Conservation (phyloP, 1,284 basidiomycete species). For the Marasmius fiardii region DNA sequence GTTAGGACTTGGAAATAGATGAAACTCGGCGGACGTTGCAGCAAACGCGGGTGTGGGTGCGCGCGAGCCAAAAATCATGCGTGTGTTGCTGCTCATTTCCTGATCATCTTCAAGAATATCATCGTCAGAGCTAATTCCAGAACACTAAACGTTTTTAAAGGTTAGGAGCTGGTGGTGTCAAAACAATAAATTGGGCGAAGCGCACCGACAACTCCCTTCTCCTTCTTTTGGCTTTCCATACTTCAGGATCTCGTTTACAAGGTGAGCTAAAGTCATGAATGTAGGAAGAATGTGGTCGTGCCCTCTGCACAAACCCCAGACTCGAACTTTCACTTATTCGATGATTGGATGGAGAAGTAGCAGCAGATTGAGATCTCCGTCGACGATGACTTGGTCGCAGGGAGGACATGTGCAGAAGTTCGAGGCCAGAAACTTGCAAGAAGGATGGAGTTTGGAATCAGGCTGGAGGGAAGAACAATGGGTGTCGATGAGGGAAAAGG, state of each 20-base stretch:
- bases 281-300: conserved; percentile 31
- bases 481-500: background rate
- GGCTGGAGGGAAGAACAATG: background rate
- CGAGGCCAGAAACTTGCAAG: background rate
- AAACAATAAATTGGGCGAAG: background rate
- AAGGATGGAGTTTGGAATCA: background rate
- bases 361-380: conserved; percentile 55
- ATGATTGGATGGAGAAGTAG: conserved; percentile 34
- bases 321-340: conserved; percentile 32
- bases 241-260: conserved; percentile 49
- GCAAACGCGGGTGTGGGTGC: conserved; percentile 38
- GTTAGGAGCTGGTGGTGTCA: conserved; percentile 1
- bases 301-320: conserved; percentile 44
- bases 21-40: conserved; percentile 57
- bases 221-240: conserved; percentile 52
- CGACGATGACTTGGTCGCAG: conserved; percentile 36
- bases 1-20: conserved; percentile 39
- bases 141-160: conserved; percentile 15
- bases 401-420: conserved; percentile 20
- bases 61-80: conserved; percentile 14
- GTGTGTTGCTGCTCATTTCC: conserved; percentile 16
- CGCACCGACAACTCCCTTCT: conserved; percentile 46
- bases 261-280: conserved; percentile 33
- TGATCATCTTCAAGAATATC: background rate
- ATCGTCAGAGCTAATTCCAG: conserved; percentile 13